Percentiles rank a stretch among this genome's conserved stretches.
Conservation (phyloP, 352 stramenopile species). For the Phytophthora colocasiae region DNA sequence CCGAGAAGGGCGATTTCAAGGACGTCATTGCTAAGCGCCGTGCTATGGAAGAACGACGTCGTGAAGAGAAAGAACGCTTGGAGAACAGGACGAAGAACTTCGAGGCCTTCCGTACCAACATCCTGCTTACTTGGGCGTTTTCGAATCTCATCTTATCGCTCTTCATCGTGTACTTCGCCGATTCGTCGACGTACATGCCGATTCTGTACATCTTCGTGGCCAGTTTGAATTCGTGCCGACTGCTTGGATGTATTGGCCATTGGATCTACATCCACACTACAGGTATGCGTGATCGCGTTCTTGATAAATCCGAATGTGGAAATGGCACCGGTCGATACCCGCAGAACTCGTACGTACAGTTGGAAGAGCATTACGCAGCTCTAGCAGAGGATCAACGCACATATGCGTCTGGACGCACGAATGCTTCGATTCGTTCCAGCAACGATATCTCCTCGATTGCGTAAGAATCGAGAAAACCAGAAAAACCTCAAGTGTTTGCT, state of each 20-base stretch:
- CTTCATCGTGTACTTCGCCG: conserved; percentile 74
- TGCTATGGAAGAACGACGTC: conserved; percentile 71
- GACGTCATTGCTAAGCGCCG: conserved; percentile 83
- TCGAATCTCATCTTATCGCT: conserved; percentile 85
- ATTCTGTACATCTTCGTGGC: conserved; percentile 78
- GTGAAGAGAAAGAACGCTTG: conserved; percentile 55
- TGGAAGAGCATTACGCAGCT: conserved; percentile 79
- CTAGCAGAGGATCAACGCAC: conserved; percentile 70
- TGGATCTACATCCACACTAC: conserved; percentile 76
- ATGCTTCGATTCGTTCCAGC: conserved; percentile 37
- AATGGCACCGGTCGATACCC: conserved; percentile 59
- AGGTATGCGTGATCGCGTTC: conserved; percentile 41
- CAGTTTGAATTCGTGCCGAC: conserved; percentile 67
- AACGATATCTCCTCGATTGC: conserved; percentile 40
- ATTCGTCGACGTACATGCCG: conserved; percentile 65
- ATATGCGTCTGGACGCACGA: conserved; percentile 54
- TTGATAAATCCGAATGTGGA: conserved; percentile 64
- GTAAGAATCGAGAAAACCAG: conserved; percentile 24
- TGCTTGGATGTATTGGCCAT: conserved; percentile 75
- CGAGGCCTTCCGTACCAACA: conserved; percentile 85
- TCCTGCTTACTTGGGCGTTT: conserved; percentile 83
- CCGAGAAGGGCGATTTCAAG: conserved; percentile 85
- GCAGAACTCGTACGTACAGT: conserved; percentile 64
- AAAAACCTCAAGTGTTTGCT: conserved; percentile 19
- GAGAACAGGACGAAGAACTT: conserved; percentile 84